Conservation (phyloP, 176 grass and related monocot genomes). For the Canna indica region DNA sequence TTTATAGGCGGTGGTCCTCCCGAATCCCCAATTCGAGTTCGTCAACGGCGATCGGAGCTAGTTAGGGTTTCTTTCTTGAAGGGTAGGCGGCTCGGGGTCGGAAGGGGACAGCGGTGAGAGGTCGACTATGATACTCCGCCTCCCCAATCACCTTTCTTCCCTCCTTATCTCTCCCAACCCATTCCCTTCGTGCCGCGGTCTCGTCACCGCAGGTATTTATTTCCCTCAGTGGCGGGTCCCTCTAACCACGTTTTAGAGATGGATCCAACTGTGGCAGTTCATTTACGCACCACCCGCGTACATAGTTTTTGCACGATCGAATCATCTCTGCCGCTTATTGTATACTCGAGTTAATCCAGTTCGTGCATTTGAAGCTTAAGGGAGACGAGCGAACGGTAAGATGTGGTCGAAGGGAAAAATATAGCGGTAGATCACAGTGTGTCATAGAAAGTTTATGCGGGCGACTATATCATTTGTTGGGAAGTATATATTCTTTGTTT, state of each 20-base stretch:
- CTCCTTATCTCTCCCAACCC: not conserved
- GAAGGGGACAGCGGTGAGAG: not conserved
- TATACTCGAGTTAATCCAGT: not conserved
- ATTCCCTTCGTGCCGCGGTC: not conserved
- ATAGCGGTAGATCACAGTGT: not conserved
- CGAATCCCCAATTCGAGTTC: not conserved
- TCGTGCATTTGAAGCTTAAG: not conserved
- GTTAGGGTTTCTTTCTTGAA: not conserved
- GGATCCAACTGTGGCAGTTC: not conserved
- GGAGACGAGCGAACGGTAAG: not conserved
- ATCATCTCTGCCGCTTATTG: not conserved
- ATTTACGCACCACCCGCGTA: not conserved
- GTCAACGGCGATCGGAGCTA: slow-evolving; percentile 7
- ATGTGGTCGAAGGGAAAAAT: not conserved
- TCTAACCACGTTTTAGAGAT: not conserved
- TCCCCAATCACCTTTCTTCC: no score
- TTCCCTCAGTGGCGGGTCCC: not conserved
- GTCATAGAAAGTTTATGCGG: not conserved
- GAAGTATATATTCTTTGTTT: not conserved
- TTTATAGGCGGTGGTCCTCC: not conserved
- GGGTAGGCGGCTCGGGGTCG: not conserved
- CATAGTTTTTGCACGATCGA: not conserved
- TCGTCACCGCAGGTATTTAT: not conserved
- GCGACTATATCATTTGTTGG: not conserved
- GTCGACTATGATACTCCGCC: slow-evolving; percentile 11